Conservation (phyloP, 129 eudicot genomes). For the Chrysanthemum lavandulifolium region DNA sequence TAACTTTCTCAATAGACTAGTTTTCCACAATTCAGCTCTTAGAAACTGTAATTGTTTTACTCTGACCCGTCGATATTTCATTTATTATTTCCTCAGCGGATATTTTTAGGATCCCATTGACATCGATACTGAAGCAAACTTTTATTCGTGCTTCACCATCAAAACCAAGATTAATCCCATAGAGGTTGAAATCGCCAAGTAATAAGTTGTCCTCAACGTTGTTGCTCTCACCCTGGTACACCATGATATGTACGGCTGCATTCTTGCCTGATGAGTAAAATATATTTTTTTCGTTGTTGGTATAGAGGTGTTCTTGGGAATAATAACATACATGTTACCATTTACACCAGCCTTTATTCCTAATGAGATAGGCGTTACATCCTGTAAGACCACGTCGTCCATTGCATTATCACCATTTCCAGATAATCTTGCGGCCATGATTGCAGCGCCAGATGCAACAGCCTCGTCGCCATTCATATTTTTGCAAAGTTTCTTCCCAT, state of each 20-base stretch:
- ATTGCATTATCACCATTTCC: background rate
- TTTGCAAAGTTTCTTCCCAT: background rate
- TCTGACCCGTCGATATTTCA: background rate
- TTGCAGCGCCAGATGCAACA: background rate
- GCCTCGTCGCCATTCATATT: conserved; percentile 3
- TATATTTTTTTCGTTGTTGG: background rate
- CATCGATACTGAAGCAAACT: background rate
- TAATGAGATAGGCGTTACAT: background rate
- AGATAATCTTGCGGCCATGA: background rate
- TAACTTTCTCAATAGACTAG: background rate
- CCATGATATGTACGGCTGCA: background rate
- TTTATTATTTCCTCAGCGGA: background rate
- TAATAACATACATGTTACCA: background rate
- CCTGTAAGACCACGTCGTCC: background rate
- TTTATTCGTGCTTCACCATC: background rate
- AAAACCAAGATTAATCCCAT: background rate
- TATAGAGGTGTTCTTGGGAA: background rate
- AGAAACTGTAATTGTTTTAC: background rate
- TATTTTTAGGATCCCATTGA: background rate
- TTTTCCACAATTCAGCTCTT: background rate
- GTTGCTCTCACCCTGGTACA: background rate
- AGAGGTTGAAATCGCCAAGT: conserved; percentile 7
- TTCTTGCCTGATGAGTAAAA: background rate
- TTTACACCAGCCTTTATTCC: conserved; percentile 5
- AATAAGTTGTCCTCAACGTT: background rate